Evolutionary conservation across 768 basidiomycete genomes (phyloP), one percentile per base, ranked within the genome.

Genomic region (Boletus vermiculosoides): DNA sequence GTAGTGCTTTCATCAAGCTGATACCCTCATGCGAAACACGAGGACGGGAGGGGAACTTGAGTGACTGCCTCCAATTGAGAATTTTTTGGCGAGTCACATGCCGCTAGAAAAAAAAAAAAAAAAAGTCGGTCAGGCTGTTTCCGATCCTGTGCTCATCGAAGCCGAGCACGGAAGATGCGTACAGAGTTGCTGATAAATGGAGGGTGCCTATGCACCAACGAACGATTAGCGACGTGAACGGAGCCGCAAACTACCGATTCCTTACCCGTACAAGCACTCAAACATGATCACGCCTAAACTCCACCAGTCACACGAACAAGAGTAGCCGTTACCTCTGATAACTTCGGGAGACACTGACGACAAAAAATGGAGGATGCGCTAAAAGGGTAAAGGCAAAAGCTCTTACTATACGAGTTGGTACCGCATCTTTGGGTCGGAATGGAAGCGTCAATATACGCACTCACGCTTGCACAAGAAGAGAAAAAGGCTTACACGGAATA

Each of bases 291-390:
- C 90, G 13, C 94, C 95, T 45, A 98, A 82, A 74, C 90, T 93
- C 96, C 96, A 99, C 94, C 94, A 98, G 69, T 98, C 96, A 70
- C 94, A 96, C 36, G 88, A 90, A 74, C 91, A 95, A 39, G 88
- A 85, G 73, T 98, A 98, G 25, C 94, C 95, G 68, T 92, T 89
- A 22, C 90, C 90, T 63, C 90, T 84, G 68, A 94, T 92, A 45
- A 93, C 92, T 71, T 93, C 91, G 42, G 91, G 92, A 10, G 90
- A 92, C 90, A 92, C 92, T 93, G 60, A 45, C 52, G 59, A 58
- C 33, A 62, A 55, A 56, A 56, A 63, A 63, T 56, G 64, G 66
- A 66, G 58, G 41, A 12, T 68, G 64, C 58, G 65, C 59, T 60
- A 61, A 60, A 68, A 62, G 60, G 58, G 56, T 63, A 59, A 55